These are phyloP conservation scores for Neocucurbitaria cava DNA, from an alignment of 2,329 filamentous ascomycete species.

Conservation along the genomic window DNA sequence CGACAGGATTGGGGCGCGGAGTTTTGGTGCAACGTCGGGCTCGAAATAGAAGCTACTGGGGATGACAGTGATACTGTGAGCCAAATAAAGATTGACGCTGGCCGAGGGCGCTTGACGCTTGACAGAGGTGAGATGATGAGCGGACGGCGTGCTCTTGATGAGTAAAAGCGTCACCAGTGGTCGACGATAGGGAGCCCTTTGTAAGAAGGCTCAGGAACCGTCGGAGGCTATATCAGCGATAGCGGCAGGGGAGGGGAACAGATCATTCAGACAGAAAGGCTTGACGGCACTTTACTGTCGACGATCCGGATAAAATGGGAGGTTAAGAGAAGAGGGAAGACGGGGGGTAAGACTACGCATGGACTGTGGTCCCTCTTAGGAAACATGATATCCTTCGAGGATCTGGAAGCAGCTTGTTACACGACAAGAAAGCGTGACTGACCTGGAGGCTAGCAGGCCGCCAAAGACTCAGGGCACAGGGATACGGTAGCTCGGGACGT, in stretches of 20 bases:
- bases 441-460: constrained; percentile 44
- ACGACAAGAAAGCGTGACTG: constrained; percentile 50
- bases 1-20: constrained; percentile 42
- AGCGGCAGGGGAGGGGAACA: constrained; percentile 44
- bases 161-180: constrained; percentile 33
- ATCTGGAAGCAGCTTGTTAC: constrained; percentile 50
- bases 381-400: constrained; percentile 49
- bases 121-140: constrained; percentile 30
- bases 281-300: constrained; percentile 49
- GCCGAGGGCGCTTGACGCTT: constrained; percentile 24
- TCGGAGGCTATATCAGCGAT: constrained; percentile 48
- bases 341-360: constrained; percentile 46
- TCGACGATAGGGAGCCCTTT: constrained; percentile 41
- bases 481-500: constrained; percentile 52
- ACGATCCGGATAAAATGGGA: constrained; percentile 52
- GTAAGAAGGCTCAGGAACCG: constrained; percentile 44
- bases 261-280: constrained; percentile 49
- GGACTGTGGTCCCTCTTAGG: constrained; percentile 44
- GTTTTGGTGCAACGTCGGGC: constrained; percentile 41
- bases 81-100: constrained; percentile 41
- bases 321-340: constrained; percentile 44
- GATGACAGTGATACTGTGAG: constrained; percentile 28
- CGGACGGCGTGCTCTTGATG: constrained; percentile 38
- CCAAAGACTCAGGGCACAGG: constrained; percentile 44
- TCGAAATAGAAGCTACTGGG: constrained; percentile 44